A percentile compares a stretch with the other conserved stretches of the same genome.
Conservation (phyloP, 2,329 filamentous ascomycete genomes). For the Phyllosticta citrichinensis region DNA sequence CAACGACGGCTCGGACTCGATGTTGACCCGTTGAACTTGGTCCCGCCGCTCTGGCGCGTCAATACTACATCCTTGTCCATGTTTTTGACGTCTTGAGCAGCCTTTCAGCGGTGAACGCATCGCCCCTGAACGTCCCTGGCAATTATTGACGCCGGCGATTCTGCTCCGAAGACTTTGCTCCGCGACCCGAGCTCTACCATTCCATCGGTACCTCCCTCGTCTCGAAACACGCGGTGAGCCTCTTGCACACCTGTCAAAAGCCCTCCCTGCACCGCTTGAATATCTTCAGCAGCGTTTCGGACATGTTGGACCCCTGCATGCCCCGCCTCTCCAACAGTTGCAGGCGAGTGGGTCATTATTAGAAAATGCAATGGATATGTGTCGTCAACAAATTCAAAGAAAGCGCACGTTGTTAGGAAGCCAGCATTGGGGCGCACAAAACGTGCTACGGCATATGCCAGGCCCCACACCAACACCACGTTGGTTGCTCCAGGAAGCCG, state of each 20-base stretch:
- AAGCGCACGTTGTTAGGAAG: background rate
- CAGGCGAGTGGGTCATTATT: background rate
- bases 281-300: conserved; percentile 2
- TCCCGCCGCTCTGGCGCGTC: background rate
- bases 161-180: background rate
- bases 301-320: background rate
- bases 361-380: background rate
- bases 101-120: background rate
- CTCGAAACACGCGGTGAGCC: conserved; percentile 1
- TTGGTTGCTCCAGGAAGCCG: background rate
- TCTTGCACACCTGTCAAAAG: background rate
- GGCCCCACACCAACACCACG: conserved; percentile 5
- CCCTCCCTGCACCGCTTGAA: conserved; percentile 6
- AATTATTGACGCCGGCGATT: background rate
- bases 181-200: background rate
- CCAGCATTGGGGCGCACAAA: background rate
- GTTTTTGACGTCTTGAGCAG: background rate
- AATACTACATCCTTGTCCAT: background rate
- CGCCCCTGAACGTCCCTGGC: background rate
- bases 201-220: background rate
- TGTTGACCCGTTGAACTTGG: background rate
- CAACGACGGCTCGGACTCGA: background rate
- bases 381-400: background rate
- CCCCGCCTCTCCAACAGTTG: conserved; percentile 1
- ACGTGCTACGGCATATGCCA: conserved; percentile 6